phyloP scores from a whole-genome alignment of 2,329 filamentous ascomycete genomes.

The Pseudocercospora ulei region DNA sequence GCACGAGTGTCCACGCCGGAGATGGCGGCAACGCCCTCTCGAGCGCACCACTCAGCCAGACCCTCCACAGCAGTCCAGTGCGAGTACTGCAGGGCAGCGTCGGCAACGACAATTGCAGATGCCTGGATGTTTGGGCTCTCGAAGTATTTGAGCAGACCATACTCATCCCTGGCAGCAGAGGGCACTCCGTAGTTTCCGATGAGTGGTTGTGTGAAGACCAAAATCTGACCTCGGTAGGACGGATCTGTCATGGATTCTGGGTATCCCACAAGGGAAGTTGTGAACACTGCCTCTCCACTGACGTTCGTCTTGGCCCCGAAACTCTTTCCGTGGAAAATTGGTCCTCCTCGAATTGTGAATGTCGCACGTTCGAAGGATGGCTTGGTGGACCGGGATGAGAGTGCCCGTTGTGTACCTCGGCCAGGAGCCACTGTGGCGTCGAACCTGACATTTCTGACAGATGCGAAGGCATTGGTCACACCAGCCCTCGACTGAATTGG shows the following conservation, averaged over 20 bases:
- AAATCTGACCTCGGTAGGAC: slow-evolving; percentile 73
- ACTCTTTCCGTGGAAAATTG: slow-evolving; percentile 89
- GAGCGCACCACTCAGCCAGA: slow-evolving; percentile 84
- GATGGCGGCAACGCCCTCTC: slow-evolving; percentile 91
- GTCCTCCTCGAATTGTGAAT: slow-evolving; percentile 90
- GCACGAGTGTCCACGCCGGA: slow-evolving; percentile 93
- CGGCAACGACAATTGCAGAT: slow-evolving; percentile 87
- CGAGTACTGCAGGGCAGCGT: slow-evolving; percentile 87
- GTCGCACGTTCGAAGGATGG: slow-evolving; percentile 71
- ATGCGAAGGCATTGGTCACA: slow-evolving; percentile 38
- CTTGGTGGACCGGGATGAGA: slow-evolving; percentile 48
- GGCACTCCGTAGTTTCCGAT: slow-evolving; percentile 99
- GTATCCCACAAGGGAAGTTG: slow-evolving; percentile 93
- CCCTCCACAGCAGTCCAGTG: slow-evolving; percentile 98
- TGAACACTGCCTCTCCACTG: slow-evolving; percentile 96
- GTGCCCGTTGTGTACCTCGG: slow-evolving; percentile 60
- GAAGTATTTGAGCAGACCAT: slow-evolving; percentile 91
- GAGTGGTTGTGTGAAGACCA: slow-evolving; percentile 94
- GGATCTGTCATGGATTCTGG: slow-evolving; percentile 73
- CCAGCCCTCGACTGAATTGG: slow-evolving; percentile 35
- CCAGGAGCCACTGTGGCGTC: slow-evolving; percentile 60
- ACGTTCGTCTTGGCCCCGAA: slow-evolving; percentile 96
- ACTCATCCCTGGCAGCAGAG: slow-evolving; percentile 71
- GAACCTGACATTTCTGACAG: slow-evolving; percentile 41
- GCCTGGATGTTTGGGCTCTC: slow-evolving; percentile 97